phyloP scores from a whole-genome alignment of 306 rosid genomes.

The Cicer yamashitae region DNA sequence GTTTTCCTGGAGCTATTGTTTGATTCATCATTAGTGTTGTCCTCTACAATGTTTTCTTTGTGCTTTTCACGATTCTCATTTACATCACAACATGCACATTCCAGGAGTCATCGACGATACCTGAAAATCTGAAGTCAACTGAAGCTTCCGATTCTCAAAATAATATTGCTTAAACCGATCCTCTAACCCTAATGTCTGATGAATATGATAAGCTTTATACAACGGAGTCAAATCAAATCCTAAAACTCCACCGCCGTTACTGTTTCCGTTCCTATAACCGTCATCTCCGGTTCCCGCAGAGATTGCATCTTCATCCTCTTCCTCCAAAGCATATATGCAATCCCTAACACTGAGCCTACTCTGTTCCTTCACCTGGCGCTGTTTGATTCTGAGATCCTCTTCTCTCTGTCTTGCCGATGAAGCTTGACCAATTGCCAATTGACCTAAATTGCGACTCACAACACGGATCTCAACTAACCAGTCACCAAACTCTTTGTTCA shows the following conservation, averaged over 20 bases:
- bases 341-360: conserved; percentile 92
- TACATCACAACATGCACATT: no score
- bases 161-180: conserved; percentile 91
- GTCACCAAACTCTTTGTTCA: conserved; percentile 88
- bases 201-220: conserved; percentile 81
- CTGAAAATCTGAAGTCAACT: conserved; percentile 96
- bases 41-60: no score
- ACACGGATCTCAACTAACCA: conserved; percentile 99
- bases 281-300: conserved; percentile 58
- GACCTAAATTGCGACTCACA: conserved; percentile 88
- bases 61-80: no score
- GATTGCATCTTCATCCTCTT: conserved; percentile 81
- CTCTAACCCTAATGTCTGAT: conserved; percentile 90
- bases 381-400: conserved; percentile 95
- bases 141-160: conserved; percentile 92
- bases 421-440: conserved; percentile 90
- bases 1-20: no score
- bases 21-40: no score
- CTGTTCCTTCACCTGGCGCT: conserved; percentile 99
- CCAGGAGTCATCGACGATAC: conserved; percentile 83
- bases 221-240: conserved; percentile 94
- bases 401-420: conserved; percentile 95
- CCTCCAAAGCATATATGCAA: conserved; percentile 86
- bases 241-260: conserved; percentile 48
- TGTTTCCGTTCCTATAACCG: conserved; percentile 48